Conservation (phyloP, 2,329 filamentous ascomycete species). For the Hyphodiscus sp. region DNA sequence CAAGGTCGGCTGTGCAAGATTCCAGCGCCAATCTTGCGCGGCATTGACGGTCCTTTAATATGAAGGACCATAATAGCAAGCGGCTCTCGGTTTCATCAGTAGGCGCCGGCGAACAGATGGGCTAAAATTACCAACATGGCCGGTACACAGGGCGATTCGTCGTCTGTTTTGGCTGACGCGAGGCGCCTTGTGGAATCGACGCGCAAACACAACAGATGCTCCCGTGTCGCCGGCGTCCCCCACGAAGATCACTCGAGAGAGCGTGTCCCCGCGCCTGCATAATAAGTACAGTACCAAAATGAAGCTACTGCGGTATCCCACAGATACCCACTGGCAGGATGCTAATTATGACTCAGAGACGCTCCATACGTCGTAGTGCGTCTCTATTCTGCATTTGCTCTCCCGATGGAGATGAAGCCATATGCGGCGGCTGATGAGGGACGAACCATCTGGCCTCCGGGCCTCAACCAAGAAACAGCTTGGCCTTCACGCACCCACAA, state of each 20-base stretch:
- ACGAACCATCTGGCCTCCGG: slow-evolving; percentile 27
- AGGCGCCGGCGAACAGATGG: slow-evolving; percentile 10
- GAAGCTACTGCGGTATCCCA: slow-evolving; percentile 9
- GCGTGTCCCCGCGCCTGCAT: slow-evolving; percentile 11
- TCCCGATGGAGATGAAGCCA: slow-evolving; percentile 13
- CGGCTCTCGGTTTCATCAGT: slow-evolving; percentile 20
- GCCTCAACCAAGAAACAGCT: slow-evolving; percentile 30
- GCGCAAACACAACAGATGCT: slow-evolving; percentile 2
- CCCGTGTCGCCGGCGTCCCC: slow-evolving; percentile 1
- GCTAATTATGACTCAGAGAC: slow-evolving; percentile 30
- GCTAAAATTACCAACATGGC: slow-evolving; percentile 11
- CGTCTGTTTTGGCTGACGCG: slow-evolving; percentile 10
- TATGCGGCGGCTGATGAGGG: slow-evolving; percentile 24
- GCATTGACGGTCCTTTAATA: slow-evolving; percentile 7
- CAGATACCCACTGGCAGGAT: slow-evolving; percentile 8
- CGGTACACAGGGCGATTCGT: neutral
- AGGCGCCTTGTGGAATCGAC: slow-evolving; percentile 17
- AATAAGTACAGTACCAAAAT: too few relatives aligned
- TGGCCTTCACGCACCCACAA: slow-evolving; percentile 11
- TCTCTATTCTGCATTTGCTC: neutral
- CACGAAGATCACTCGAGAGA: neutral
- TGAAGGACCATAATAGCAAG: slow-evolving; percentile 3
- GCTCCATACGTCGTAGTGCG: slow-evolving; percentile 22
- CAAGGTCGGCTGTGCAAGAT: slow-evolving; percentile 23
- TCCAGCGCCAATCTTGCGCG: slow-evolving; percentile 18